Conservation (phyloP, 2,329 filamentous ascomycete genomes). For the Beauveria asiatica region DNA sequence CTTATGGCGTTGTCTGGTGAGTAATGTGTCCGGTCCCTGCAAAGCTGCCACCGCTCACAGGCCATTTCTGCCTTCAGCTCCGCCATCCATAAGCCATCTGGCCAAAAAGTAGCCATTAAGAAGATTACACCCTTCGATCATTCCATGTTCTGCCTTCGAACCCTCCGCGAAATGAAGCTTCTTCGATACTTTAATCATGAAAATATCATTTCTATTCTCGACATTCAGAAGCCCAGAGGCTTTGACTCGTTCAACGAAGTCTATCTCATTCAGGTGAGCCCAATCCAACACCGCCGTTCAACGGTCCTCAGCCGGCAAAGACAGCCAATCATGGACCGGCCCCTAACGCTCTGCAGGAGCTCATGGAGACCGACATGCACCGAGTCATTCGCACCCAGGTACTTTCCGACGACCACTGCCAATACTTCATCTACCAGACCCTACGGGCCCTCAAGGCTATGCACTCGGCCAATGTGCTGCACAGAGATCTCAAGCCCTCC, state of each 20-base stretch:
- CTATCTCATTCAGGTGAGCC: slow-evolving; percentile 85
- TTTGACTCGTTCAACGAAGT: slow-evolving; percentile 97
- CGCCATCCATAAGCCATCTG: slow-evolving; percentile 93
- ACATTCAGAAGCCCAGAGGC: slow-evolving; percentile 95
- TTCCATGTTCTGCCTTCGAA: slow-evolving; percentile 96
- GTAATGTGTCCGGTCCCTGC: slow-evolving; percentile 24
- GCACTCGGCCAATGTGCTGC: slow-evolving; percentile 97
- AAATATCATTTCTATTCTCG: slow-evolving; percentile 98
- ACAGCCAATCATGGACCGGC: background rate
- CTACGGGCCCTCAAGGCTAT: slow-evolving; percentile 95
- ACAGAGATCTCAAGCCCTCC: slow-evolving; percentile 94
- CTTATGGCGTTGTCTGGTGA: slow-evolving; percentile 97
- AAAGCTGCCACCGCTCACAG: slow-evolving; percentile 2
- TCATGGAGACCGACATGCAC: slow-evolving; percentile 99
- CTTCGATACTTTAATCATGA: slow-evolving; percentile 99
- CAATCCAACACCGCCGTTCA: background rate
- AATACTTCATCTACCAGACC: slow-evolving; percentile 99
- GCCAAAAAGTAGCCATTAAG: slow-evolving; percentile 99
- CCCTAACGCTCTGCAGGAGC: slow-evolving; percentile 49
- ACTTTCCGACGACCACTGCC: slow-evolving; percentile 96
- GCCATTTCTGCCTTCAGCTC: slow-evolving; percentile 50
- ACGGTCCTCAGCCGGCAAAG: background rate
- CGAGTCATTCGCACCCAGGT: slow-evolving; percentile 97
- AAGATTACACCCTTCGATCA: slow-evolving; percentile 99
- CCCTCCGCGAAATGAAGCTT: slow-evolving; percentile 97